Percentiles rank a stretch among this genome's conserved stretches.
Evolutionary conservation across 192 early-diverging fungal genomes (phyloP).

Genomic region (Gonapodya prolifera): DNA sequence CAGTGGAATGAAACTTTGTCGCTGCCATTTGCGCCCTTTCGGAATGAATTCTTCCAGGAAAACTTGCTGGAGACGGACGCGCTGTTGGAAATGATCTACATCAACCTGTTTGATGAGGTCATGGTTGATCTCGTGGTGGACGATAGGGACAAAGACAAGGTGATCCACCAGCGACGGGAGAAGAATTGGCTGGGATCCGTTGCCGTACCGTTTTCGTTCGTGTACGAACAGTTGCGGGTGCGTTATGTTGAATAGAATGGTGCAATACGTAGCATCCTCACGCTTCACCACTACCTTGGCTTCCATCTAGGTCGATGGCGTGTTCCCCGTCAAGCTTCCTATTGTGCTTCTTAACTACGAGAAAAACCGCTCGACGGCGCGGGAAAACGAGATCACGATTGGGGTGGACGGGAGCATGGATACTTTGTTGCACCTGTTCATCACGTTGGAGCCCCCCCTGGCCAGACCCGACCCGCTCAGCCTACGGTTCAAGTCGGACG

Average conservation of each 20-base stretch:
- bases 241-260: not conserved
- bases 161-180: constrained; percentile 32
- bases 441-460: constrained; percentile 38
- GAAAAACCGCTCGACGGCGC: constrained; percentile 8
- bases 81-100: constrained; percentile 27
- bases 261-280: not conserved
- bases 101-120: constrained; percentile 42
- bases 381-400: constrained; percentile 12
- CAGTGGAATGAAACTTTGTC: constrained; percentile 41
- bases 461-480: constrained; percentile 23
- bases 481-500: constrained; percentile 29
- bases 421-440: constrained; percentile 33
- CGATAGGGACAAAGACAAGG: constrained; percentile 24
- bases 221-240: constrained; percentile 34
- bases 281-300: not conserved
- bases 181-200: constrained; percentile 36
- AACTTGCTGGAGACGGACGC: constrained; percentile 27
- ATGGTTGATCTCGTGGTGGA: constrained; percentile 34
- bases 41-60: constrained; percentile 25
- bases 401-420: constrained; percentile 16
- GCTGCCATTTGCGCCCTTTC: constrained; percentile 19
- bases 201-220: constrained; percentile 30
- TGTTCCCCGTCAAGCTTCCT: constrained; percentile 27
- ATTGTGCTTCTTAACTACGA: constrained; percentile 28
- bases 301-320: constrained; percentile 28